These are phyloP conservation scores for Aphanomyces stellatus DNA, from an alignment of 352 stramenopile genomes.

Conservation along the genomic window DNA sequence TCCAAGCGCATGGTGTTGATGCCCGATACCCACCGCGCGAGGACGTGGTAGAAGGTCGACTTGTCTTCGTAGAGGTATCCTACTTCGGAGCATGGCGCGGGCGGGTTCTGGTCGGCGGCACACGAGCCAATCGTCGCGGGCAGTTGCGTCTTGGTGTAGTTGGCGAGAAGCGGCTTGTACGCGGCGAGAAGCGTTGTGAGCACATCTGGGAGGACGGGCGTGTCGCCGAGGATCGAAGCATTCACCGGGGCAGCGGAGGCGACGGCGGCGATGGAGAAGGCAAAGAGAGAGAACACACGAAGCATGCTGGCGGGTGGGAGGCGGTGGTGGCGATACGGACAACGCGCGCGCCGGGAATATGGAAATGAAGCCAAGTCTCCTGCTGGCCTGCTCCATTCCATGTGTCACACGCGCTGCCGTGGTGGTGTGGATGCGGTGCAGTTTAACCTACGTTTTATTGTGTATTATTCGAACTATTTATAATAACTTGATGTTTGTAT, in stretches of 20 bases:
- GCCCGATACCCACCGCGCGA: constrained; percentile 3
- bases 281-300: too few species aligned
- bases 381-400: too few species aligned
- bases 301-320: too few species aligned
- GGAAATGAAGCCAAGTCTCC: too few species aligned
- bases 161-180: constrained; percentile 6
- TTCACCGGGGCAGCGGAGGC: neutral
- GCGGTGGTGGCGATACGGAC: neutral
- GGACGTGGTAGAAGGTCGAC: constrained; percentile 8
- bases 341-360: too few species aligned
- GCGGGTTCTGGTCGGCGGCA: neutral
- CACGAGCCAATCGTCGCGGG: constrained; percentile 14
- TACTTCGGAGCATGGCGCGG: constrained; percentile 2
- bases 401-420: too few species aligned
- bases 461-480: too few species aligned
- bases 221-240: neutral
- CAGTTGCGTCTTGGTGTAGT: neutral
- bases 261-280: neutral
- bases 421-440: too few species aligned
- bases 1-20: constrained; percentile 10
- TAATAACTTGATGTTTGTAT: too few species aligned
- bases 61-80: constrained; percentile 9
- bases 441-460: too few species aligned
- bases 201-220: constrained; percentile 8
- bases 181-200: neutral